Percentiles rank a stretch among this genome's conserved stretches.
Conservation (phyloP, 805 yeast genomes). For the Zygoascus tannicola region DNA sequence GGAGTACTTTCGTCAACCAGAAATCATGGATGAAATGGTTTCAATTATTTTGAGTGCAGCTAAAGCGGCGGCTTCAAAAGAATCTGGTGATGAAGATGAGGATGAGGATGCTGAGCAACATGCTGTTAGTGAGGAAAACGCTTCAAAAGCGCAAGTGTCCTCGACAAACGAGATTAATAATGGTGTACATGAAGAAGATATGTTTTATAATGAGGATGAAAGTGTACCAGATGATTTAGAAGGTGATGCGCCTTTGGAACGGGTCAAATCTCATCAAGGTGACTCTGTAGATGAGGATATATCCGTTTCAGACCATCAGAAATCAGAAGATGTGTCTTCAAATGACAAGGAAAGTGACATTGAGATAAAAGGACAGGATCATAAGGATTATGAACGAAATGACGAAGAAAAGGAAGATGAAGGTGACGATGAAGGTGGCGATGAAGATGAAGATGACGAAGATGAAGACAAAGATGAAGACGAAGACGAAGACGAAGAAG, state of each 20-base stretch:
- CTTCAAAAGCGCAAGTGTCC: background rate
- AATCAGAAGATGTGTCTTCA: background rate
- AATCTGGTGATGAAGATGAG: background rate
- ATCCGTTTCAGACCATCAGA: background rate
- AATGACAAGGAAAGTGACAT: background rate
- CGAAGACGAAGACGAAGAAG: constrained; percentile 4
- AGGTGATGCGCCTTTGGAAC: background rate
- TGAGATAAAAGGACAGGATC: background rate
- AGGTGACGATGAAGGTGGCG: background rate
- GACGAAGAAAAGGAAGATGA: background rate
- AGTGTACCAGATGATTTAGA: background rate
- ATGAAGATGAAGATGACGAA: constrained; percentile 1
- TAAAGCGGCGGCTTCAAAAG: constrained; percentile 2
- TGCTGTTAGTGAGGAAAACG: background rate
- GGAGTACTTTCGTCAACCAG: constrained; percentile 73
- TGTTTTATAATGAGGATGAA: background rate
- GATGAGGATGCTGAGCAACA: background rate
- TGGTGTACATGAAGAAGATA: background rate
- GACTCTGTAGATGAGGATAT: background rate
- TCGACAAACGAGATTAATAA: background rate
- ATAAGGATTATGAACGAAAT: background rate
- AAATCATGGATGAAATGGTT: constrained; percentile 57
- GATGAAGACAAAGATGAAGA: constrained; percentile 5
- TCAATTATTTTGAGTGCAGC: constrained; percentile 12
- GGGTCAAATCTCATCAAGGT: background rate